These are phyloP conservation scores for Pichia sporocuriosa DNA, from an alignment of 805 yeast genomes.

Conservation along the genomic window DNA sequence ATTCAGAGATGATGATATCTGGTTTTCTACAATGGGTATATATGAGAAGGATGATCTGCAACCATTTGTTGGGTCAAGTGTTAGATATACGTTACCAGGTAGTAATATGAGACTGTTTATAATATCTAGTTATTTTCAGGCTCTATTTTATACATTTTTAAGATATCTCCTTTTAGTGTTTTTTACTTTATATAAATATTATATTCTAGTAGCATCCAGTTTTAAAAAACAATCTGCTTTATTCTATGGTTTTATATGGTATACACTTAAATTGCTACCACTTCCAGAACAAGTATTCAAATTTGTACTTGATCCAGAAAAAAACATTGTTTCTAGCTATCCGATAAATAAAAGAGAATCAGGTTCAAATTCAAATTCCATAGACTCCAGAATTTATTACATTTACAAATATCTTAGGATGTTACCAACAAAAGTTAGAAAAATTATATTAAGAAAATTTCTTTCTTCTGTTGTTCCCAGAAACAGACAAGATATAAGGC, in stretches of 20 bases:
- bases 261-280: not conserved
- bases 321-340: too few species aligned
- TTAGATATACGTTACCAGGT: slow-evolving; percentile 17
- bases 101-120: slow-evolving; percentile 15
- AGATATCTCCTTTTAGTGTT: slow-evolving; percentile 14
- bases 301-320: too few species aligned
- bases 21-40: slow-evolving; percentile 19
- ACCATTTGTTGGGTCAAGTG: slow-evolving; percentile 1
- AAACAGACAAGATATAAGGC: slow-evolving; percentile 11
- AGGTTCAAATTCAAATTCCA: not conserved
- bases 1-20: slow-evolving; percentile 18
- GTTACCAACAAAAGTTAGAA: slow-evolving; percentile 16
- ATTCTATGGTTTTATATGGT: too few species aligned
- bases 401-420: not conserved
- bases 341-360: too few species aligned
- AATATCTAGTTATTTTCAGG: slow-evolving; percentile 11
- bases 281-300: too few species aligned
- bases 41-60: slow-evolving; percentile 16
- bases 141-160: slow-evolving; percentile 13
- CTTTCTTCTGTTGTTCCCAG: slow-evolving; percentile 21
- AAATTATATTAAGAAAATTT: slow-evolving; percentile 15
- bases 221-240: too few species aligned
- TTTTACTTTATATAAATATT: slow-evolving; percentile 9
- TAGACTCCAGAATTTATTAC: not conserved
- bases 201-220: not conserved